Conservation (phyloP, 768 basidiomycete genomes). For the Naematelia aurantialba region DNA sequence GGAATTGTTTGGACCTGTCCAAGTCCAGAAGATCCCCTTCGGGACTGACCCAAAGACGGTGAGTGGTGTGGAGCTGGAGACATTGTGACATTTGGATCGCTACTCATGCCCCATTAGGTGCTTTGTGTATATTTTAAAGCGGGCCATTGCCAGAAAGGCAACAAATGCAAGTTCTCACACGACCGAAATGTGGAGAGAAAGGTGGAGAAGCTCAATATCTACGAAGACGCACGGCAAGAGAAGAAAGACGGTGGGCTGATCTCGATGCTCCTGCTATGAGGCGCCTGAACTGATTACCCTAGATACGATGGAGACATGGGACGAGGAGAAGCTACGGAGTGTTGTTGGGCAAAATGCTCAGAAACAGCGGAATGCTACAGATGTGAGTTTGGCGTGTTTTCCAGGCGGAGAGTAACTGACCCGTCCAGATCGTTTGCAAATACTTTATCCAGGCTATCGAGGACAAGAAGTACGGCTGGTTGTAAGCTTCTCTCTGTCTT, state of each 20-base stretch:
- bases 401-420: conserved; percentile 2
- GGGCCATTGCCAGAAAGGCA: conserved; percentile 82
- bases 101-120: conserved; percentile 49
- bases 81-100: not conserved
- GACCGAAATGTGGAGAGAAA: conserved; percentile 83
- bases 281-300: not conserved
- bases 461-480: conserved; percentile 65
- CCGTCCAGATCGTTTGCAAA: conserved; percentile 86
- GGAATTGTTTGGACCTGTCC: conserved; percentile 62
- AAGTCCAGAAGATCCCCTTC: conserved; percentile 65
- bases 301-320: conserved; percentile 99
- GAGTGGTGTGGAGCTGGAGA: not conserved
- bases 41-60: conserved; percentile 92
- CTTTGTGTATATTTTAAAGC: conserved; percentile 90
- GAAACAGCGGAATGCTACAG: conserved; percentile 87
- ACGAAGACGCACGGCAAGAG: conserved; percentile 80
- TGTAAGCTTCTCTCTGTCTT: conserved; percentile 35
- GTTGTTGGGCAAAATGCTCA: conserved; percentile 72
- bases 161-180: conserved; percentile 90
- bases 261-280: not conserved
- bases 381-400: conserved; percentile 56
- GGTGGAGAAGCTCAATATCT: conserved; percentile 91
- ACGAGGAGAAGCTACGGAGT: conserved; percentile 83
- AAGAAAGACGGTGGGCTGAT: conserved; percentile 62
- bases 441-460: conserved; percentile 96